Conservation (phyloP, 2,329 filamentous ascomycete species). For the Ophiostoma sp. region DNA sequence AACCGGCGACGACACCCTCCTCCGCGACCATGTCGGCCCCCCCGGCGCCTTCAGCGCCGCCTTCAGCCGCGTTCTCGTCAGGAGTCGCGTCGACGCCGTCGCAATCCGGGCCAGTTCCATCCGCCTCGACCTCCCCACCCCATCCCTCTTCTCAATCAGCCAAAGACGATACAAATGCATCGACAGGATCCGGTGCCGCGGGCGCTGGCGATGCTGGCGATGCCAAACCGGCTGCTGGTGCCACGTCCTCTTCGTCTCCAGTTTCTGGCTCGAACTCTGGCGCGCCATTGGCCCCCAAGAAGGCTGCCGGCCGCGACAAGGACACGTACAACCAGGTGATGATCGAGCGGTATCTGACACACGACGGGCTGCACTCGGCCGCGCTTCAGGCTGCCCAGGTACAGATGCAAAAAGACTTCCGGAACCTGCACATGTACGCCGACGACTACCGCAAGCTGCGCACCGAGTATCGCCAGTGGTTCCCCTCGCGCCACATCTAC, state of each 20-base stretch:
- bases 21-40: conserved; percentile 45
- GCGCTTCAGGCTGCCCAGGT: conserved; percentile 56
- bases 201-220: neutral
- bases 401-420: conserved; percentile 48
- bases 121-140: conserved; percentile 3
- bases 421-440: conserved; percentile 59
- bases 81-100: conserved; percentile 24
- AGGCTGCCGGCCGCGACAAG: conserved; percentile 49
- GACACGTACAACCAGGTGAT: conserved; percentile 56
- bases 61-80: conserved; percentile 20
- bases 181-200: neutral
- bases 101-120: neutral
- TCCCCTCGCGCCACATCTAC: conserved; percentile 59
- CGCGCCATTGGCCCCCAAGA: neutral
- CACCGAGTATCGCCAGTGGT: conserved; percentile 55
- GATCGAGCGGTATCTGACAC: conserved; percentile 55
- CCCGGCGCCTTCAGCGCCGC: conserved; percentile 40
- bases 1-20: conserved; percentile 40
- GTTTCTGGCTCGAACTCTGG: conserved; percentile 5
- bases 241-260: conserved; percentile 22
- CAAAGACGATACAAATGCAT: neutral
- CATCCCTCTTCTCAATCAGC: neutral
- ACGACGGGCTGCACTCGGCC: conserved; percentile 56
- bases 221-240: neutral
- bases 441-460: conserved; percentile 67